Percentiles rank a stretch among this genome's conserved stretches.
These are phyloP conservation scores for Aureobasidium leucospermi DNA, from an alignment of 2,329 filamentous ascomycete species.

Conservation along the genomic window DNA sequence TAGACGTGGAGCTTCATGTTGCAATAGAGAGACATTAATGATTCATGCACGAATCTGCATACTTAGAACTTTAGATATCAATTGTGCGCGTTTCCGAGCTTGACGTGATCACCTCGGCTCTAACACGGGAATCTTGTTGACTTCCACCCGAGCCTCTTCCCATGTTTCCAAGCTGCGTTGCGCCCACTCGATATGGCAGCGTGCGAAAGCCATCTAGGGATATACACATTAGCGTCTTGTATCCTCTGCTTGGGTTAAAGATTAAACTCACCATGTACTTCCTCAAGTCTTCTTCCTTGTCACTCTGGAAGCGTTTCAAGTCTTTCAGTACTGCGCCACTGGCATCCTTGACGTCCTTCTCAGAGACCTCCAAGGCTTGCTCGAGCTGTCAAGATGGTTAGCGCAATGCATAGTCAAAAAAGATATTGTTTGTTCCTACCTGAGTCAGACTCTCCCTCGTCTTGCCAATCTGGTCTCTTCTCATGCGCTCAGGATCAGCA, in stretches of 20 bases:
- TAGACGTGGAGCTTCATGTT: too few species aligned
- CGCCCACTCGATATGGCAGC: slow-evolving; percentile 90
- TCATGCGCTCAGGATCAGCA: slow-evolving; percentile 86
- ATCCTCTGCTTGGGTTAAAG: too few species aligned
- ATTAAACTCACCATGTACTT: slow-evolving; percentile 99
- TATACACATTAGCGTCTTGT: too few species aligned
- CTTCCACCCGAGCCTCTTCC: slow-evolving; percentile 82
- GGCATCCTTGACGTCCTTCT: slow-evolving; percentile 88
- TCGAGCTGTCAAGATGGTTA: slow-evolving; percentile 56
- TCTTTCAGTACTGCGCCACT: slow-evolving; percentile 83
- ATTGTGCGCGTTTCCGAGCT: too few species aligned
- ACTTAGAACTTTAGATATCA: not conserved
- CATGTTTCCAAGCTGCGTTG: slow-evolving; percentile 85
- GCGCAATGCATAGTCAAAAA: too few species aligned
- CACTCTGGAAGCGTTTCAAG: slow-evolving; percentile 82
- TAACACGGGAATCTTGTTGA: slow-evolving; percentile 62
- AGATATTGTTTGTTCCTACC: too few species aligned
- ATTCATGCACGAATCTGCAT: slow-evolving; percentile 4
- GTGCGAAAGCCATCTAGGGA: slow-evolving; percentile 84
- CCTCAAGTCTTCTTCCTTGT: slow-evolving; percentile 91
- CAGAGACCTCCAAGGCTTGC: slow-evolving; percentile 80
- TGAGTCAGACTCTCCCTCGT: slow-evolving; percentile 76
- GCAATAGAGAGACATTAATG: not conserved
- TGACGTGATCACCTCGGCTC: slow-evolving; percentile 2
- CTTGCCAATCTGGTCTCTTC: slow-evolving; percentile 90